Percentiles rank a stretch among this genome's conserved stretches.
Conservation (phyloP, 139 green algal genomes). For the Chlorokybus atmophyticus region DNA sequence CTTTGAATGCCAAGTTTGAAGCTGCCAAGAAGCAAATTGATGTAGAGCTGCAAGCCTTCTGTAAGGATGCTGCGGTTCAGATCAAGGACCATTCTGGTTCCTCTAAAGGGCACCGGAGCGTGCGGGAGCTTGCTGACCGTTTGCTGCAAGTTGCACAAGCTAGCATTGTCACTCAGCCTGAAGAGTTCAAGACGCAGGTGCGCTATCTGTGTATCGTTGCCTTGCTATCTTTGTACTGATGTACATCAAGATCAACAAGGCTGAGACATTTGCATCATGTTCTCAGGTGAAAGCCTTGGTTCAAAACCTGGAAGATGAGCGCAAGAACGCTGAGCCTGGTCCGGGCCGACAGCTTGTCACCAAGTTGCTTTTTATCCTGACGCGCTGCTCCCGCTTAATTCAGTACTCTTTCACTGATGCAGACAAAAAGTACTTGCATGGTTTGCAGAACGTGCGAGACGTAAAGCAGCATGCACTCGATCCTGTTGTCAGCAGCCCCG, state of each 20-base stretch:
- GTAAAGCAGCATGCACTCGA: no score
- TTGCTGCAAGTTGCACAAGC: background rate
- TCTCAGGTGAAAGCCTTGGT: background rate
- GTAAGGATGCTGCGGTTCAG: background rate
- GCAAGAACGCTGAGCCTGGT: background rate
- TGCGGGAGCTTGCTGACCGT: background rate
- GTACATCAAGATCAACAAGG: no score
- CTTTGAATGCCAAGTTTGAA: no score
- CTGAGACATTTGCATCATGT: no score
- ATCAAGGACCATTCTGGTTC: background rate
- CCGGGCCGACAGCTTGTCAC: constrained; percentile 32
- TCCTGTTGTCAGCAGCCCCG: no score
- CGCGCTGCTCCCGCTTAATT: constrained; percentile 50
- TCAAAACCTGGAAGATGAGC: background rate
- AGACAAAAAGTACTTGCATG: no score
- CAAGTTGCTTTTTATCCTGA: constrained; percentile 61
- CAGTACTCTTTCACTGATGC: constrained; percentile 27
- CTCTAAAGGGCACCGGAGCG: background rate
- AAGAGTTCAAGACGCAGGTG: constrained; percentile 1
- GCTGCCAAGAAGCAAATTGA: no score
- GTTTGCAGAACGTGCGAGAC: no score
- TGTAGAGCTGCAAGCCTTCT: background rate
- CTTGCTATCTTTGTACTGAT: no score
- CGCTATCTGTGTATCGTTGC: no score
- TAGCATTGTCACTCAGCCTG: background rate